Conservation (phyloP, 2,329 filamentous ascomycete genomes). For the Fusarium brachygibbosum region DNA sequence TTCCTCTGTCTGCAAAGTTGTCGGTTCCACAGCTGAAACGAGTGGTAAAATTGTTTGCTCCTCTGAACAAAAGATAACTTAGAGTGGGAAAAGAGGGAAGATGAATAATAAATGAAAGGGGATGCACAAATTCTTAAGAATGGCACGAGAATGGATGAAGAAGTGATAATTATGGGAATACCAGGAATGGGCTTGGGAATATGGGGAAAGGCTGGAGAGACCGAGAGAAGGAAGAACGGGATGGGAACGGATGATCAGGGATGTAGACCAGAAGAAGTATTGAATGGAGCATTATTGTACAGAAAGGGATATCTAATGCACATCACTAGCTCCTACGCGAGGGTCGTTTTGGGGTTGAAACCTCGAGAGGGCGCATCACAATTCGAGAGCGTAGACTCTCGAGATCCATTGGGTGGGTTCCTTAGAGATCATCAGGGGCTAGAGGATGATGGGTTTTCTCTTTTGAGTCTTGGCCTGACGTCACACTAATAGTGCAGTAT, state of each 20-base stretch:
- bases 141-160: slow-evolving; percentile 8
- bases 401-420: slow-evolving; percentile 26
- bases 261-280: slow-evolving; percentile 1
- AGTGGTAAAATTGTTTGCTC: slow-evolving; percentile 40
- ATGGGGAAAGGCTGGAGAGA: slow-evolving; percentile 20
- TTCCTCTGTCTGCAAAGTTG: slow-evolving; percentile 30
- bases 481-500: slow-evolving; percentile 21
- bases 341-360: slow-evolving; percentile 6
- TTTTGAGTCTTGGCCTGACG: slow-evolving; percentile 29
- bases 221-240: slow-evolving; percentile 13
- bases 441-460: slow-evolving; percentile 9
- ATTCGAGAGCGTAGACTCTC: slow-evolving; percentile 30
- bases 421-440: slow-evolving; percentile 41
- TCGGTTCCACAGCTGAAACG: slow-evolving; percentile 45
- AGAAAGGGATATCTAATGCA: slow-evolving; percentile 40
- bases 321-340: slow-evolving; percentile 33
- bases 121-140: slow-evolving; percentile 31
- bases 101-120: slow-evolving; percentile 24
- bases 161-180: background rate
- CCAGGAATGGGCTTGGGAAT: slow-evolving; percentile 14
- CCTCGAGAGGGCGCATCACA: slow-evolving; percentile 39
- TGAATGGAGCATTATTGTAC: slow-evolving; percentile 25
- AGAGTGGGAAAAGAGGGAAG: slow-evolving; percentile 9
- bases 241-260: slow-evolving; percentile 33
- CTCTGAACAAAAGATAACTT: slow-evolving; percentile 12